Evolutionary conservation across 108 stramenopile genomes (phyloP).

Genomic region (Cyclostephanos tholiformis): DNA sequence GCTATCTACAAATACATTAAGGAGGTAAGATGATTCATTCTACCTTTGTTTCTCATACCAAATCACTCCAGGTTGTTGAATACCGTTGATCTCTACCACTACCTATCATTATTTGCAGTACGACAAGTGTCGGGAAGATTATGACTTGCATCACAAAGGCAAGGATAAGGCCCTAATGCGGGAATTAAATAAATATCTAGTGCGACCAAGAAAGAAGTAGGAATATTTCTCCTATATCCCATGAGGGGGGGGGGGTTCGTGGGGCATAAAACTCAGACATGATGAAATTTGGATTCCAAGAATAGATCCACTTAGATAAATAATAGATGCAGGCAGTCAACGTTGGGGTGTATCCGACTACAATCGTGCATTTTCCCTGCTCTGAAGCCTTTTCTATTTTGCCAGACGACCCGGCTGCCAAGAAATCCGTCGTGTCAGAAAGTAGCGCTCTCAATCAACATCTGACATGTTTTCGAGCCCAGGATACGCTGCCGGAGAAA

Average conservation of each 20-base stretch:
- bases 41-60: background rate
- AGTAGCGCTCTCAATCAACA: too few species aligned
- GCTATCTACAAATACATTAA: conserved; percentile 83
- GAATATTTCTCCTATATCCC: background rate
- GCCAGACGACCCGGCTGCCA: too few species aligned
- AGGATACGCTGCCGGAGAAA: too few species aligned
- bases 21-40: conserved; percentile 61
- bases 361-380: background rate
- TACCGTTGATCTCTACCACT: background rate
- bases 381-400: too few species aligned
- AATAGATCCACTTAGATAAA: background rate
- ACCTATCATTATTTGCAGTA: conserved; percentile 12
- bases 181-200: conserved; percentile 47
- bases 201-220: conserved; percentile 39
- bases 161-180: conserved; percentile 33
- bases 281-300: background rate
- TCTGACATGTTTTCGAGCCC: too few species aligned
- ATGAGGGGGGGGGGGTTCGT: background rate
- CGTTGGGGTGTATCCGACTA: background rate
- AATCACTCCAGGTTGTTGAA: background rate
- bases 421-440: too few species aligned
- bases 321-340: background rate
- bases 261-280: background rate
- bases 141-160: conserved; percentile 36
- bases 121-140: conserved; percentile 40